A percentile compares a stretch with the other conserved stretches of the same genome.
Conservation (phyloP, 176 grass and related monocot genomes). For the Bonia amplexicaulis region DNA sequence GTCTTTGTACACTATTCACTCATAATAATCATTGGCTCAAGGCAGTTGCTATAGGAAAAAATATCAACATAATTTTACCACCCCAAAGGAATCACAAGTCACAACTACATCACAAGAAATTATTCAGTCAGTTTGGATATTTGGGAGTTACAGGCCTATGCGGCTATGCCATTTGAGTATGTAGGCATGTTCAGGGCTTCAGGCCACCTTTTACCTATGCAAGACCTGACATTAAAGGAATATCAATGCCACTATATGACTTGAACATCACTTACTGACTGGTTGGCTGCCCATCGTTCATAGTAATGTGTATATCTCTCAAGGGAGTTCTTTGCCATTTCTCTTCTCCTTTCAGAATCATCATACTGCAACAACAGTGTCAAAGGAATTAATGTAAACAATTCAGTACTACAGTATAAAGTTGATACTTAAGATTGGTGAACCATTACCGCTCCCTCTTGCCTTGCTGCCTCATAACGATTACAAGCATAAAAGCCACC, state of each 20-base stretch:
- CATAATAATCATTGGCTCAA: neutral
- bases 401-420: neutral
- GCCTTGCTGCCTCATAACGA: conserved; percentile 94
- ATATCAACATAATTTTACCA: neutral
- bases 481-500: conserved; percentile 99
- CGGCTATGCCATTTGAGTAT: neutral
- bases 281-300: conserved; percentile 99
- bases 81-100: neutral
- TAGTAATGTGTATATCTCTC: conserved; percentile 99
- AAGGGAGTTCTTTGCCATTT: conserved; percentile 99
- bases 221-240: neutral
- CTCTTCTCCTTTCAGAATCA: conserved; percentile 99
- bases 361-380: conserved; percentile 65
- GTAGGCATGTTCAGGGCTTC: neutral
- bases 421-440: conserved; percentile 4
- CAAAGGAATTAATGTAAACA: neutral
- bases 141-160: neutral
- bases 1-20: neutral
- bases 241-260: neutral
- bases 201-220: neutral
- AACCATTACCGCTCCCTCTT: conserved; percentile 91
- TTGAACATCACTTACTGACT: conserved; percentile 68
- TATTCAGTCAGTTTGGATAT: neutral
- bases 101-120: neutral
- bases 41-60: neutral